Conservation (phyloP, 179 eudicot genomes). For the Camellia oleifera region DNA sequence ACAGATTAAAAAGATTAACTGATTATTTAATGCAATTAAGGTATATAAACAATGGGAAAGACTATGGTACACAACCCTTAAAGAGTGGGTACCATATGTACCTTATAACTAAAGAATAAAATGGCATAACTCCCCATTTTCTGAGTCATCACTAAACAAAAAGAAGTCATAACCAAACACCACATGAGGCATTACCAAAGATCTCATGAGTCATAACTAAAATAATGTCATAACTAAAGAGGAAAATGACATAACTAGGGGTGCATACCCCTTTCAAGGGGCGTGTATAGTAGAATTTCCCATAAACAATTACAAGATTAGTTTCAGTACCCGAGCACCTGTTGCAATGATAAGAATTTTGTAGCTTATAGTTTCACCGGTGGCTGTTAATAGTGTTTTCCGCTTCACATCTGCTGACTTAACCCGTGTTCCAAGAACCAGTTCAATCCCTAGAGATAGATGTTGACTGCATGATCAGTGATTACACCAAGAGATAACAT, state of each 20-base stretch:
- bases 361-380: constrained; percentile 99
- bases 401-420: constrained; percentile 92
- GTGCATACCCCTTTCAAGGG: too few relatives aligned
- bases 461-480: constrained; percentile 6
- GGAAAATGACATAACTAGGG: too few relatives aligned
- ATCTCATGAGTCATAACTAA: too few relatives aligned
- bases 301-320: constrained; percentile 11
- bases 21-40: not conserved
- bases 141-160: too few relatives aligned
- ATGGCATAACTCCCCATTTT: too few relatives aligned
- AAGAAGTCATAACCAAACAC: too few relatives aligned
- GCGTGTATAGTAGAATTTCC: too few relatives aligned
- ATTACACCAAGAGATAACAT: not conserved
- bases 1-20: not conserved
- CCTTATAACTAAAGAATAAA: too few relatives aligned
- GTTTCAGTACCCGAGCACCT: constrained; percentile 91
- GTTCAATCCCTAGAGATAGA: constrained; percentile 69
- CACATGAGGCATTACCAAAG: too few relatives aligned
- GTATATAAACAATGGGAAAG: not conserved
- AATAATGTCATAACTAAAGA: too few relatives aligned
- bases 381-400: constrained; percentile 76
- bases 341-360: constrained; percentile 89
- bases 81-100: too few relatives aligned
- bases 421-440: constrained; percentile 91
- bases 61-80: too few relatives aligned